phyloP scores from a whole-genome alignment of 805 yeast species.

The Myxozyma neotropica region DNA sequence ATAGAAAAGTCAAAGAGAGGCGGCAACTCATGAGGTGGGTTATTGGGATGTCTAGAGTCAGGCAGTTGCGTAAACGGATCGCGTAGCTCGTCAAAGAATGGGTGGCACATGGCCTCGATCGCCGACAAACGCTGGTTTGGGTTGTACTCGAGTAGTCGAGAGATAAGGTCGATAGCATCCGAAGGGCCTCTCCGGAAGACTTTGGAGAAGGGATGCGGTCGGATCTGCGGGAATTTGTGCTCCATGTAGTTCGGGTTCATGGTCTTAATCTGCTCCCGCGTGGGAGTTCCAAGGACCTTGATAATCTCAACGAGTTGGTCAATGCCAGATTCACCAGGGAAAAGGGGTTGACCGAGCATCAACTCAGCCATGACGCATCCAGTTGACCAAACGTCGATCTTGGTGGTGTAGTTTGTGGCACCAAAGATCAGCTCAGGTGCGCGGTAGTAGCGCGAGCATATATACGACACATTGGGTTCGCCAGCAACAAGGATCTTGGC shows the following conservation, averaged over 20 bases:
- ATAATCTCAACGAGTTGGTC: conserved; percentile 97
- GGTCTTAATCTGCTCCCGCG: conserved; percentile 83
- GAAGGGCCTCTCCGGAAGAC: conserved; percentile 78
- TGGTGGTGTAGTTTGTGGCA: conserved; percentile 93
- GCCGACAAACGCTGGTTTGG: conserved; percentile 84
- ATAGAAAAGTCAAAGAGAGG: conserved; percentile 76
- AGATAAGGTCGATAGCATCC: conserved; percentile 81
- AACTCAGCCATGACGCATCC: conserved; percentile 99
- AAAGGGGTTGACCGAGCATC: conserved; percentile 91
- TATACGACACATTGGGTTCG: conserved; percentile 94
- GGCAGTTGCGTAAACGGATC: conserved; percentile 49
- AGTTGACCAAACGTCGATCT: conserved; percentile 96
- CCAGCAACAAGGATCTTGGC: conserved; percentile 87
- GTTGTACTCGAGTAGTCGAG: conserved; percentile 82
- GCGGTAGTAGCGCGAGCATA: conserved; percentile 93
- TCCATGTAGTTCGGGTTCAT: conserved; percentile 98
- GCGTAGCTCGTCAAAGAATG: conserved; percentile 85
- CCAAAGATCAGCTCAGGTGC: conserved; percentile 98
- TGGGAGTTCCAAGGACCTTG: conserved; percentile 93
- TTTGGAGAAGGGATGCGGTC: conserved; percentile 58
- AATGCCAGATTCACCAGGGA: conserved; percentile 97
- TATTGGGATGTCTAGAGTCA: conserved; percentile 59
- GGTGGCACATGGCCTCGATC: conserved; percentile 79
- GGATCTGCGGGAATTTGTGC: conserved; percentile 80
- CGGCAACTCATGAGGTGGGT: conserved; percentile 73